Evolutionary conservation across 2,329 filamentous ascomycete species (phyloP).

Genomic region (Aspergillus quadricinctus): DNA sequence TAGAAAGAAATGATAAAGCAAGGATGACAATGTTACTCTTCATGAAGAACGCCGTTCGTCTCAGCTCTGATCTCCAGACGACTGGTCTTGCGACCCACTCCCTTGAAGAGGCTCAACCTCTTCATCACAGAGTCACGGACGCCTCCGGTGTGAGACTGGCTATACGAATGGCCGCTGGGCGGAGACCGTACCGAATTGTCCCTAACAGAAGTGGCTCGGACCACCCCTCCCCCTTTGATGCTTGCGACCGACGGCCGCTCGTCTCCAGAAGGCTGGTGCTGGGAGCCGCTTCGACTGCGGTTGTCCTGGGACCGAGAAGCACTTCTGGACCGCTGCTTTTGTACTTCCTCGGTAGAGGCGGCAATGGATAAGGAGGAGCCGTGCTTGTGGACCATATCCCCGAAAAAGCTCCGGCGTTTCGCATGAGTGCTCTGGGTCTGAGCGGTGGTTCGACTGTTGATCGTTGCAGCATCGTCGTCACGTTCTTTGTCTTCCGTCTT

Average conservation of each 20-base stretch:
- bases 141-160: slow-evolving; percentile 16
- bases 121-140: slow-evolving; percentile 66
- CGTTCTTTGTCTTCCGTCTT: slow-evolving; percentile 19
- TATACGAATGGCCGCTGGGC: slow-evolving; percentile 38
- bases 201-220: neutral
- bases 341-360: slow-evolving; percentile 18
- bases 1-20: slow-evolving; percentile 13
- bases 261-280: slow-evolving; percentile 19
- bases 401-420: slow-evolving; percentile 40
- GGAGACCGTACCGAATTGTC: neutral
- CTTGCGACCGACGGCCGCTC: slow-evolving; percentile 15
- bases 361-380: slow-evolving; percentile 28
- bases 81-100: slow-evolving; percentile 63
- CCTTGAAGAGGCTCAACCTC: slow-evolving; percentile 70
- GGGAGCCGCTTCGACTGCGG: slow-evolving; percentile 26
- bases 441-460: slow-evolving; percentile 35
- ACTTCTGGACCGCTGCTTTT: slow-evolving; percentile 23
- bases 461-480: slow-evolving; percentile 34
- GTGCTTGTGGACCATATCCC: slow-evolving; percentile 31
- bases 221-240: neutral
- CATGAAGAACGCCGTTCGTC: slow-evolving; percentile 25
- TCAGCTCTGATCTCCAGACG: slow-evolving; percentile 47
- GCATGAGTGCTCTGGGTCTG: slow-evolving; percentile 31
- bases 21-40: slow-evolving; percentile 28
- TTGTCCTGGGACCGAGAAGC: slow-evolving; percentile 21